phyloP scores from a whole-genome alignment of 108 stramenopile genomes.

The Mediolabrus comicus region DNA sequence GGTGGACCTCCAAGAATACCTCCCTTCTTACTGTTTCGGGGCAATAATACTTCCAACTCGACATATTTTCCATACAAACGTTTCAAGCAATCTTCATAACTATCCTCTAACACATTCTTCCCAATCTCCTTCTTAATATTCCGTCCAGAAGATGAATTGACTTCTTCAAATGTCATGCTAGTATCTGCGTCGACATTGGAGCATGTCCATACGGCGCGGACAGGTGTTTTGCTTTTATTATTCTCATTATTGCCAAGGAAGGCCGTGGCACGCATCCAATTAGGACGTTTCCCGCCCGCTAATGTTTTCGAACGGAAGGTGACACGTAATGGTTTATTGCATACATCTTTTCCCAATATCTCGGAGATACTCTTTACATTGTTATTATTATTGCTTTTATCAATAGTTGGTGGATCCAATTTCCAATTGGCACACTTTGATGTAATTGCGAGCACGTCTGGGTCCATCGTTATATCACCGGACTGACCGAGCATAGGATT shows the following conservation, averaged over 20 bases:
- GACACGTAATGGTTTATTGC: constrained; percentile 17
- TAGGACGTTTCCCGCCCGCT: constrained; percentile 33
- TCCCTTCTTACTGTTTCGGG: constrained; percentile 2
- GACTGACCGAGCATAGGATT: constrained; percentile 29
- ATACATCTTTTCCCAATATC: neutral
- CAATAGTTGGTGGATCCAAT: constrained; percentile 19
- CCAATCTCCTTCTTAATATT: constrained; percentile 22
- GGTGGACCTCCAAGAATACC: constrained; percentile 28
- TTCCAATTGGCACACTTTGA: constrained; percentile 27
- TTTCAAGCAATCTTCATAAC: constrained; percentile 39
- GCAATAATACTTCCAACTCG: constrained; percentile 40
- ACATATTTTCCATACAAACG: constrained; percentile 45
- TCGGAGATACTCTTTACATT: neutral
- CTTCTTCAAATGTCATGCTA: constrained; percentile 22
- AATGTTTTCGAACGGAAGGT: constrained; percentile 32
- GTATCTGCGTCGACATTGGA: constrained; percentile 21
- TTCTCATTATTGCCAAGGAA: constrained; percentile 9
- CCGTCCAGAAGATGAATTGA: constrained; percentile 2
- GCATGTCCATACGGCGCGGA: constrained; percentile 45
- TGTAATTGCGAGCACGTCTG: constrained; percentile 30
- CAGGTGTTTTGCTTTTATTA: neutral
- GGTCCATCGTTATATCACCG: constrained; percentile 38
- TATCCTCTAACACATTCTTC: constrained; percentile 28
- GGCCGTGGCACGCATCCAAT: constrained; percentile 47
- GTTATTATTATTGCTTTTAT: neutral